Evolutionary conservation across 208 protist genomes (phyloP).

Genomic region (Leishmania arabica): DNA sequence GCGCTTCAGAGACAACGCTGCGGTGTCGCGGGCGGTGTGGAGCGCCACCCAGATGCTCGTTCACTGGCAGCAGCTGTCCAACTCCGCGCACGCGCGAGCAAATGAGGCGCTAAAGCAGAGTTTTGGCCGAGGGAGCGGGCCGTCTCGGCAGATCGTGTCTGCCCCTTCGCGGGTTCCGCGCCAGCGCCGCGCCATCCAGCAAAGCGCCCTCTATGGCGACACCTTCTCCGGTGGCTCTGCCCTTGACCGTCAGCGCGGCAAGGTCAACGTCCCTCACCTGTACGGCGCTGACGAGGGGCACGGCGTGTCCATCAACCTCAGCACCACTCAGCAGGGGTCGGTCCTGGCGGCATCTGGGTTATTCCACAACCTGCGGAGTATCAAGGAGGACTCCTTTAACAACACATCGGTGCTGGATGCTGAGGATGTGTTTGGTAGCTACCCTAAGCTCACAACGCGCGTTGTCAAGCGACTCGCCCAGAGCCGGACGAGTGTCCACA

Average conservation of each 20-base stretch:
- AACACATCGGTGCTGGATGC: constrained; percentile 5
- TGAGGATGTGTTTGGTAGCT: constrained; percentile 20
- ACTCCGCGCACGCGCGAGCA: neutral
- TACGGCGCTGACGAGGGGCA: constrained; percentile 13
- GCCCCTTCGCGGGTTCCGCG: constrained; percentile 14
- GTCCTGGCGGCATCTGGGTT: constrained; percentile 6
- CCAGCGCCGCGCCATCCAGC: constrained; percentile 16
- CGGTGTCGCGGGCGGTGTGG: constrained; percentile 2
- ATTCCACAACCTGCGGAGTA: constrained; percentile 15
- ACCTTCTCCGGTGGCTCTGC: neutral
- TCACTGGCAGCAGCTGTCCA: constrained; percentile 22
- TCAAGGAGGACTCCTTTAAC: neutral
- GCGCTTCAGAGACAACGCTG: neutral
- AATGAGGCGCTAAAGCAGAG: neutral
- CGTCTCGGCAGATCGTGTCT: neutral
- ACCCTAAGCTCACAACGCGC: neutral
- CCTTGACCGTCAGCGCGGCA: constrained; percentile 20
- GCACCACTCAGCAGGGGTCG: neutral
- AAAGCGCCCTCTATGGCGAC: constrained; percentile 8
- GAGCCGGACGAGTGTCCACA: neutral
- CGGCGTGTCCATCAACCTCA: neutral
- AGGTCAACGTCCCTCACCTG: constrained; percentile 20
- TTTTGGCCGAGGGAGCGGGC: too few relatives aligned
- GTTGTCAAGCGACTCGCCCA: constrained; percentile 10
- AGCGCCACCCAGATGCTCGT: constrained; percentile 7